Evolutionary conservation across 192 early-diverging fungal genomes (phyloP), one percentile per base, ranked within the genome.

Genomic region (Geranomyces michiganensis): DNA sequence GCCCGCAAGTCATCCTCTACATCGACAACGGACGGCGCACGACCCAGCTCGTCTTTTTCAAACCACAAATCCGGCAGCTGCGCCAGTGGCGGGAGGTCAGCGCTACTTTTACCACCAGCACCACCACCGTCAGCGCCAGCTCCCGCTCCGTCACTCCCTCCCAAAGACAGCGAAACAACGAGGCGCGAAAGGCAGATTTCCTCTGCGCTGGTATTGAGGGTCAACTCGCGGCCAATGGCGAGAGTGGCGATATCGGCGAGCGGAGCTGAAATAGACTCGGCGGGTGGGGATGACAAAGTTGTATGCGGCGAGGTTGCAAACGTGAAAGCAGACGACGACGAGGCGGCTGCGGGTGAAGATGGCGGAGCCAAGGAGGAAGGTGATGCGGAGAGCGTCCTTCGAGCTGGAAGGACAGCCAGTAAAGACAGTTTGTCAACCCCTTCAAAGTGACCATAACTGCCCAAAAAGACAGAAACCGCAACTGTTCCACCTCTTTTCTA

Each of bases 21-120:
- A 24, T 78, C 74, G 2, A 41, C 53, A 6, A 76, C 12, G 10
- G 67, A 51, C 32, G 62, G 22, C 14, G 59, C 65, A 2, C 33
- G 22, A 13, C 71, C 65, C 10, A 48, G 1, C 29, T 71, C 67
- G 41, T 73, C 69, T n/a, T 60, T 46, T 14, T 81, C 75, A 41
- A 81, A 79, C 66, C 74, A 72, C 21, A 81, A 55, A 27, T 77
- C 70, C 21, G 80, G 76, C 56, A 78, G 30, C 44, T 65, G 31
- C 1, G 60, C 67, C 36, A 41, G 10, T 41, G 36, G 36, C 36
- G 5, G 36, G 3, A 10, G 5, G 3, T 3, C 36, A 41, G 36
- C 36, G 10, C 36, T 41, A 3, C 36, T 10, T 41, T 41, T 41
- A 41, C 36, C 36, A 7, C 36, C 36, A 41, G 3, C 36, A 41